Percentiles rank a stretch among this genome's conserved stretches.
Conservation (phyloP, 768 basidiomycete genomes). For the Tricholoma flavovirens region DNA sequence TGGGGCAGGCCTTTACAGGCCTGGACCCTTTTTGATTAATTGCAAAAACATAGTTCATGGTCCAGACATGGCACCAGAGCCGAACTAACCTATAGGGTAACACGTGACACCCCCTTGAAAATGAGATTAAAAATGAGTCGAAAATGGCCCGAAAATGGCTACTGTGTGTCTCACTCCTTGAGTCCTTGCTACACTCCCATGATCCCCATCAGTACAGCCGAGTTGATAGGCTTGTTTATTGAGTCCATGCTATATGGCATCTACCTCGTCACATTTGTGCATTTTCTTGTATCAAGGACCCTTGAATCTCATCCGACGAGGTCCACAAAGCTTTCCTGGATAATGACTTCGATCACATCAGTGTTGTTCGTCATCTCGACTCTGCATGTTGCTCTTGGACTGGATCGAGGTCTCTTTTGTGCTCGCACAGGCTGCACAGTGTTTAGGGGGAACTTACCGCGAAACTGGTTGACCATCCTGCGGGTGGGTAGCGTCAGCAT, state of each 20-base stretch:
- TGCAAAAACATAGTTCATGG: too few species aligned
- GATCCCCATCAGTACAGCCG: background rate
- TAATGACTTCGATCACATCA: background rate
- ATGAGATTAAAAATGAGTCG: too few species aligned
- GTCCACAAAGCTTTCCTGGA: background rate
- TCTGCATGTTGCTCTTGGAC: background rate
- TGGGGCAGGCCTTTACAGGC: too few species aligned
- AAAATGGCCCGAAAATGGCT: too few species aligned
- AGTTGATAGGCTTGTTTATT: slow-evolving; percentile 9
- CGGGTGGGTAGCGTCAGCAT: background rate
- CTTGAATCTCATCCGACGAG: background rate
- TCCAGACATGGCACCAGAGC: too few species aligned
- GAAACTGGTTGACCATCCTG: background rate
- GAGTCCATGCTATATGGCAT: background rate
- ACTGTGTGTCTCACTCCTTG: too few species aligned
- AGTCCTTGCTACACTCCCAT: too few species aligned
- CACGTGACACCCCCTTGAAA: too few species aligned
- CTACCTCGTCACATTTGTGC: background rate
- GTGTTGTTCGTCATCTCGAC: background rate
- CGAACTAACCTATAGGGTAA: too few species aligned
- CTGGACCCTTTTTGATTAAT: too few species aligned
- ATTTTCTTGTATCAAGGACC: background rate
- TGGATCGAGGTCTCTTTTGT: background rate
- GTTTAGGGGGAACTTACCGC: background rate
- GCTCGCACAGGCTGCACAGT: too few species aligned